Base-by-base conservation (phyloP, 371 early-diverging fungal species). In the Mucor velutinosus region DNA sequence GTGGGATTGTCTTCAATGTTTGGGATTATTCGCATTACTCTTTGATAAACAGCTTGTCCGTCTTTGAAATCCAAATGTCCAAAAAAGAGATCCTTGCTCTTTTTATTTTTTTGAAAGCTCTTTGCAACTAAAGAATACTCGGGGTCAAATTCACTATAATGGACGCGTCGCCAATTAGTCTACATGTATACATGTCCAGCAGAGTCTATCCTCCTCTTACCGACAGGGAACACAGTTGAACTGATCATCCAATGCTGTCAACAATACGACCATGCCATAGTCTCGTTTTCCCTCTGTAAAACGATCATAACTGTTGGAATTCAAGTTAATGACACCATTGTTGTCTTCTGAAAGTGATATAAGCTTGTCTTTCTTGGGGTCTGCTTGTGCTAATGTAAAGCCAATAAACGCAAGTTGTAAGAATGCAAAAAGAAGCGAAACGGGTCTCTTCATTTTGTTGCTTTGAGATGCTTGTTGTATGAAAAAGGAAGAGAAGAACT, bases 211-310 rank as follows among this genome's bases (percentile, higher is more conserved):
- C n/a, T 39, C 15, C 62, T 29, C 51, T 70, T 86, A 93, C 95
- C 79, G 80, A 86, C 95, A 95, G 29, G 92, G 92, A 23, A 69
- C 67, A 73, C 95, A 95, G 49, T 85, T 78, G 69, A 91, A 85
- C 56, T 88, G 82, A 19, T 87, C 80, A n/a, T 82, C 80, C 43
- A 89, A 64, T 7, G 94, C 93, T 25, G 95, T 95, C 59, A 95
- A 77, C 23, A 93, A 75, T 4, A 92, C 87, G 25, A 90, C 86
- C 57, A 92, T 62, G 25, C 92, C 89, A 74, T 92, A 95, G 74
- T 92, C 90, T 39, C 95, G 80, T 30, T 93, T 94, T 60, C 82
- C 85, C 66, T 89, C 87, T 47, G 91, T 87, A 62, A 85, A 81
- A 60, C 89, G 79, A 15, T 81, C 83, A 68, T 86, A 94, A 21